Base-by-base conservation (phyloP, 2,329 filamentous ascomycete species). In the Fusarium sambucinum region DNA sequence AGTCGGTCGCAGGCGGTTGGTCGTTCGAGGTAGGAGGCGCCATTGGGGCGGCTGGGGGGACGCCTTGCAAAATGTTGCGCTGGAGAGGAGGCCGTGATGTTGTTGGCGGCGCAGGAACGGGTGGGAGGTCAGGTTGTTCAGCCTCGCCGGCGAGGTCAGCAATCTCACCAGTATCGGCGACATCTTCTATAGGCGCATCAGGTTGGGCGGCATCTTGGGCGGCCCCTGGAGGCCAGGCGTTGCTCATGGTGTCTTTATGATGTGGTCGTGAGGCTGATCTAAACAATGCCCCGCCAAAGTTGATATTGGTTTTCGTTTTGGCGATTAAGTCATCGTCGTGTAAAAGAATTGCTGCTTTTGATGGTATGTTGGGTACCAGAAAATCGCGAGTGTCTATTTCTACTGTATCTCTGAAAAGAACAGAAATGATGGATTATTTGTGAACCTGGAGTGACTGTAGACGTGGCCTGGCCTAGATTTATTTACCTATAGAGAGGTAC, bases 1-100 rank as follows among this genome's bases (percentile, higher is more conserved):
- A 94, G 79, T 94, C 91, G 25, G 75, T 87, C 10, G 82, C 84
- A 38, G 80, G 16, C 80, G 84, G 52, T 78, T 69, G 71, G 17
- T 56, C 71, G 44, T 69, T 73, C 32, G 61, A 56, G 62, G 59
- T 77, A 72, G 60, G 71, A 12, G 72, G 71, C 71, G 78, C 70
- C 72, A 76, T 71, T 51, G 74, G 73, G 16, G 67, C 74, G 40
- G 73, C 61, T 30, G 72, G 69, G 41, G 69, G 66, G 19, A 69
- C 61, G 17, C 68, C 58, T 45, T 74, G 74, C 54, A 77, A 57
- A 25, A 68, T 62, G 62, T 77, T 77, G 56, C 76, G 76, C 59
- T 77, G 73, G 58, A 75, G 65, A 46, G 56, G 40, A 48, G 72
- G 74, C 61, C 73, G 68, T 50, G 68, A 40, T 47, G 50, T 7